Percentiles rank a stretch among this genome's conserved stretches.
These are phyloP conservation scores for Persicaria tinctoria DNA, from an alignment of 148 eudicot species.

Conservation along the genomic window DNA sequence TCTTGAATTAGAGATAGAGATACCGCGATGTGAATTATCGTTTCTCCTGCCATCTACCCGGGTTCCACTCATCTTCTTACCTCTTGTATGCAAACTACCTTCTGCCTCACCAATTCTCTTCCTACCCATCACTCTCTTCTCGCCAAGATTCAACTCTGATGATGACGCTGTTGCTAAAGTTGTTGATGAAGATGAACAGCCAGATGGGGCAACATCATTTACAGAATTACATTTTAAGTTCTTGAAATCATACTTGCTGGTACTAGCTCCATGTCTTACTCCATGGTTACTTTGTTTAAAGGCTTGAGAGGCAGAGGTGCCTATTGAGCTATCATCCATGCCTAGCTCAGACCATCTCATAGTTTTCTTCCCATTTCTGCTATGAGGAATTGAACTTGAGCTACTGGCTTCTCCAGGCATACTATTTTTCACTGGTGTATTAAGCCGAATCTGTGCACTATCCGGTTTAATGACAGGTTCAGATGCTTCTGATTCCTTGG, in stretches of 20 bases:
- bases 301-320: conserved; percentile 31
- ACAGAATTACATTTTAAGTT: conserved; percentile 49
- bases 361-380: conserved; percentile 30
- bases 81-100: conserved; percentile 45
- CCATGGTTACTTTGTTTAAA: conserved; percentile 25
- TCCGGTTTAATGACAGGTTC: conserved; percentile 22
- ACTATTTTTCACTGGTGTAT: conserved; percentile 17
- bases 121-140: conserved; percentile 39
- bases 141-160: conserved; percentile 28
- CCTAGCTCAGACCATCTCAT: conserved; percentile 33
- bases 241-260: conserved; percentile 37
- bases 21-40: conserved; percentile 33
- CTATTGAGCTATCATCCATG: conserved; percentile 27
- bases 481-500: conserved; percentile 31
- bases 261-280: conserved; percentile 25
- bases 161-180: background rate
- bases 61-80: conserved; percentile 43
- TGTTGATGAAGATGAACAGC: conserved; percentile 42
- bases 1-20: conserved; percentile 47
- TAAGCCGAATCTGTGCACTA: conserved; percentile 19
- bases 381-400: conserved; percentile 32
- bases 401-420: conserved; percentile 23
- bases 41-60: conserved; percentile 22
- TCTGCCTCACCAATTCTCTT: conserved; percentile 61
- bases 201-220: conserved; percentile 44